Conservation (phyloP, 1,284 basidiomycete species). For the Sporisorium scitamineum region DNA sequence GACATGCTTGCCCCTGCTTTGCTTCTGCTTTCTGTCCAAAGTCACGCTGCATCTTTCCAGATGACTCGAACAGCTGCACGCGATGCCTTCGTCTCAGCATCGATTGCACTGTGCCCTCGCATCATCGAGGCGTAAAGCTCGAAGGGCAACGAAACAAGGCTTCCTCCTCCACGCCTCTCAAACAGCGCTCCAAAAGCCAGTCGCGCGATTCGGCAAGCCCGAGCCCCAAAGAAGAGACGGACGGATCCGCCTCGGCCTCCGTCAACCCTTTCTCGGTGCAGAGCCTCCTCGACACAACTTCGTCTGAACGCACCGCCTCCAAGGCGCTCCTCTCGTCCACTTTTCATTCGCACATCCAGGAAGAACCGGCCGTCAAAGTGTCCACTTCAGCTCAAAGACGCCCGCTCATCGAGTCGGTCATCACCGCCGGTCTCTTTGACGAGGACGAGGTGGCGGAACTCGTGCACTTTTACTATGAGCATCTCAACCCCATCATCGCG, state of each 20-base stretch:
- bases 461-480: conserved; percentile 48
- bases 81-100: conserved; percentile 46
- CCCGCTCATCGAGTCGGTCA: conserved; percentile 52
- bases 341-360: conserved; percentile 44
- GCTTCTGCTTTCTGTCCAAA: background rate
- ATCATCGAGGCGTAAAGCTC: conserved; percentile 51
- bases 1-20: too few relatives aligned
- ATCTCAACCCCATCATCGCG: conserved; percentile 61
- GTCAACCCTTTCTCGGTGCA: conserved; percentile 52
- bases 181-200: conserved; percentile 26
- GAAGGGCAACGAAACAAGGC: conserved; percentile 27
- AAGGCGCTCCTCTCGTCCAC: conserved; percentile 52
- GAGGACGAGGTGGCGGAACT: conserved; percentile 47
- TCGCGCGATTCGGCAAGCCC: conserved; percentile 35
- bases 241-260: conserved; percentile 24
- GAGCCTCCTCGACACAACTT: conserved; percentile 49
- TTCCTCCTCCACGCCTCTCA: conserved; percentile 16
- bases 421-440: conserved; percentile 42
- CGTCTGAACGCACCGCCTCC: conserved; percentile 38
- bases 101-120: conserved; percentile 39
- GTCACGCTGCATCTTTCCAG: conserved; percentile 53
- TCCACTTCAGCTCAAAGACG: conserved; percentile 31
- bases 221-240: conserved; percentile 28
- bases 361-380: conserved; percentile 45
- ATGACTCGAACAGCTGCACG: conserved; percentile 42